These are phyloP conservation scores for Mimosa bimucronata DNA, from an alignment of 306 rosid genomes.

Conservation along the genomic window DNA sequence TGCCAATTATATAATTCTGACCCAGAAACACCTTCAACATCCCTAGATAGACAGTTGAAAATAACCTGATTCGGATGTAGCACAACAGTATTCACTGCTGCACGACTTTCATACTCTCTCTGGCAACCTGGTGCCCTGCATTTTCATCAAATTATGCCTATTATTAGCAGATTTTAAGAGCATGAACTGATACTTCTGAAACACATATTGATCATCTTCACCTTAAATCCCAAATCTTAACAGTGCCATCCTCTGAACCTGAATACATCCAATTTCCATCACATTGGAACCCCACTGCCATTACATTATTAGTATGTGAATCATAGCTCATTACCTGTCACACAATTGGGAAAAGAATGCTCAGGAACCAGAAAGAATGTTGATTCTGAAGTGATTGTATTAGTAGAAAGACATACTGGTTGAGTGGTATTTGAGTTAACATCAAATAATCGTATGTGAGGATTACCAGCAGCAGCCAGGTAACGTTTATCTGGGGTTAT, in stretches of 20 bases:
- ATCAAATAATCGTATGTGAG: constrained; percentile 94
- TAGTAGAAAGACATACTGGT: constrained; percentile 64
- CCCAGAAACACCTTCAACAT: constrained; percentile 21
- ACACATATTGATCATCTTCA: constrained; percentile 29
- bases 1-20: constrained; percentile 10
- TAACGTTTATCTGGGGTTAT: constrained; percentile 93
- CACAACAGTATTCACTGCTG: constrained; percentile 96
- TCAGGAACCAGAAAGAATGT: too few species aligned
- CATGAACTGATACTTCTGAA: constrained; percentile 7
- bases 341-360: too few species aligned
- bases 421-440: constrained; percentile 89
- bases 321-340: too few species aligned
- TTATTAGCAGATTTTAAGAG: constrained; percentile 21
- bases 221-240: constrained; percentile 99
- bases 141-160: constrained; percentile 36
- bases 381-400: neutral
- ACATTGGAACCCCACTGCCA: constrained; percentile 99
- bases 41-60: constrained; percentile 26
- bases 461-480: constrained; percentile 99
- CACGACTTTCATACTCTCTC: constrained; percentile 99
- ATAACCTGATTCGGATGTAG: constrained; percentile 95
- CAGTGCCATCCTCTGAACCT: constrained; percentile 99
- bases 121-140: constrained; percentile 97
- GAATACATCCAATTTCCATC: constrained; percentile 99
- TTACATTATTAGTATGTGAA: constrained; percentile 42